Conservation (phyloP, 2,329 filamentous ascomycete species). For the Stachybotrys chlorohalonatus region DNA sequence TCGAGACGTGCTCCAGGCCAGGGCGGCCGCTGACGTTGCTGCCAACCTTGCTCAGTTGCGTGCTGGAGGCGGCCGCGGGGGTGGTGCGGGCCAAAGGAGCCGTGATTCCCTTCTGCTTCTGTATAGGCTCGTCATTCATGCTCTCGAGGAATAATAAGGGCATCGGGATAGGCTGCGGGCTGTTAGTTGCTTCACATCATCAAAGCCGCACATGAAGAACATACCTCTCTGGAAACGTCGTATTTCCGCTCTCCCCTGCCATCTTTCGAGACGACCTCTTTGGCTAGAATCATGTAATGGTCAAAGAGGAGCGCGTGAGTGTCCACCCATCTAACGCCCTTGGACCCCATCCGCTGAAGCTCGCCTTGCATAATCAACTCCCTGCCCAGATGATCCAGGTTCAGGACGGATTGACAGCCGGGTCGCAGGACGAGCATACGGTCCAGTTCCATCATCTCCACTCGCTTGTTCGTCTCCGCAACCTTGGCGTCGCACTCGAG, state of each 20-base stretch:
- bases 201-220: slow-evolving; percentile 11
- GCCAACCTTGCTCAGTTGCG: slow-evolving; percentile 47
- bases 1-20: slow-evolving; percentile 58
- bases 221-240: slow-evolving; percentile 83
- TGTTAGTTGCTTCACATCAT: slow-evolving; percentile 12
- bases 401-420: slow-evolving; percentile 81
- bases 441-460: slow-evolving; percentile 76
- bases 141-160: slow-evolving; percentile 88
- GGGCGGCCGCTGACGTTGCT: slow-evolving; percentile 44
- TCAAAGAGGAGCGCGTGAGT: slow-evolving; percentile 92
- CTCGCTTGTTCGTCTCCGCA: slow-evolving; percentile 84
- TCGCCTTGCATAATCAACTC: slow-evolving; percentile 86
- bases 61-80: slow-evolving; percentile 49
- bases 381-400: slow-evolving; percentile 87
- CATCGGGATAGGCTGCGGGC: slow-evolving; percentile 75
- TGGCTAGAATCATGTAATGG: slow-evolving; percentile 90
- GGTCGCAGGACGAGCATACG: slow-evolving; percentile 77
- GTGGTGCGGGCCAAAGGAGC: slow-evolving; percentile 51
- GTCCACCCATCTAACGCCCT: slow-evolving; percentile 87
- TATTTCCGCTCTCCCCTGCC: slow-evolving; percentile 72
- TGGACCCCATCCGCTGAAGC: slow-evolving; percentile 78
- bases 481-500: slow-evolving; percentile 88
- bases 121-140: slow-evolving; percentile 81
- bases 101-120: slow-evolving; percentile 70
- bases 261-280: slow-evolving; percentile 62